These are phyloP conservation scores for Saturnispora halmiae DNA, from an alignment of 805 yeast genomes.

Conservation along the genomic window DNA sequence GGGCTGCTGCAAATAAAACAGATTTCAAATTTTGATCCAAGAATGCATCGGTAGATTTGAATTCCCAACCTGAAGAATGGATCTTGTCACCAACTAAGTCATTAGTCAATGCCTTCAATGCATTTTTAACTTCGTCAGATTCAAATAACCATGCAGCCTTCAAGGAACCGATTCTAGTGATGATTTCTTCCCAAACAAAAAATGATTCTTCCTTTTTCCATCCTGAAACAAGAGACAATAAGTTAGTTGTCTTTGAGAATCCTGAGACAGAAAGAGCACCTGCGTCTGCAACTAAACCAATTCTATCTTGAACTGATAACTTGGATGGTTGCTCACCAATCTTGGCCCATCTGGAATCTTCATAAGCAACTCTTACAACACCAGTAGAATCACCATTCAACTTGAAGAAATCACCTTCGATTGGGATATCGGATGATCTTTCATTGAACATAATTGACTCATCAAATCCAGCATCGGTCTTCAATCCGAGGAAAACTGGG, in stretches of 20 bases:
- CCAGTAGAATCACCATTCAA: conserved; percentile 45
- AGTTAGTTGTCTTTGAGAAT: conserved; percentile 33
- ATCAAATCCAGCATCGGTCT: conserved; percentile 23
- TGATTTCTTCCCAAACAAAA: conserved; percentile 52
- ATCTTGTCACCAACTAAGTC: conserved; percentile 22
- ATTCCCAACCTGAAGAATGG: conserved; percentile 67
- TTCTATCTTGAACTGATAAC: conserved; percentile 41
- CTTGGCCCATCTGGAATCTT: conserved; percentile 30
- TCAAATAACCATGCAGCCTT: conserved; percentile 33
- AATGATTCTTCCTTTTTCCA: conserved; percentile 33
- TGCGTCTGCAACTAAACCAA: conserved; percentile 49
- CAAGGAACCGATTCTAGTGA: conserved; percentile 31
- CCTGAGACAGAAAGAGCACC: conserved; percentile 45
- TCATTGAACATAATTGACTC: conserved; percentile 24
- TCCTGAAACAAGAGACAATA: conserved; percentile 37
- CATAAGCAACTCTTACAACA: conserved; percentile 46
- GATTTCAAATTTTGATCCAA: conserved; percentile 33
- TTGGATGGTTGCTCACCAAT: conserved; percentile 32
- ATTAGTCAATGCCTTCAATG: conserved; percentile 28
- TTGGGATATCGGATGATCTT: conserved; percentile 17
- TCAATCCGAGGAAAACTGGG: conserved; percentile 44
- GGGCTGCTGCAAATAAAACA: conserved; percentile 36
- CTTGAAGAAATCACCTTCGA: conserved; percentile 32
- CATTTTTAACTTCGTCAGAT: conserved; percentile 25
- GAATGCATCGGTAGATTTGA: conserved; percentile 62